These are phyloP conservation scores for Dichomitus squalens DNA, from an alignment of 1,284 basidiomycete genomes.

Conservation along the genomic window DNA sequence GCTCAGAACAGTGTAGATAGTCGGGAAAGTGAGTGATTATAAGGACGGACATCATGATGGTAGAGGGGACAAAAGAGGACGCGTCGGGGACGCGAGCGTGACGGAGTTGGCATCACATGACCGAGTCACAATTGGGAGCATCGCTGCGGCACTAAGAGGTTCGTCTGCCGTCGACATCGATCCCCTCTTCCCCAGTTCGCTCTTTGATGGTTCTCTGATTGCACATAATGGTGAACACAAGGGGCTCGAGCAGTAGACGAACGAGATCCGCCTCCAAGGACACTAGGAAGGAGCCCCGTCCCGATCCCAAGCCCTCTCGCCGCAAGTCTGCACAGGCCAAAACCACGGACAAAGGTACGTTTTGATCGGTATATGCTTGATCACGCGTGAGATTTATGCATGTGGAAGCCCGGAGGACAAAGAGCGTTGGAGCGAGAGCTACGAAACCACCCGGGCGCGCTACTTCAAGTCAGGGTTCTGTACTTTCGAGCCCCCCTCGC, in stretches of 20 bases:
- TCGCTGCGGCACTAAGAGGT: not conserved
- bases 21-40: no score
- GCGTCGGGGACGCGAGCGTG: not conserved
- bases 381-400: not conserved
- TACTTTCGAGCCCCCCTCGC: not conserved
- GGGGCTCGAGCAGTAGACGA: not conserved
- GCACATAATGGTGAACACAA: not conserved
- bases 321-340: no score
- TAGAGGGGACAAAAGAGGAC: not conserved
- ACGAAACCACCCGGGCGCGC: not conserved
- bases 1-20: no score
- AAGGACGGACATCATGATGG: not conserved
- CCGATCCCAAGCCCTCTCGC: not conserved
- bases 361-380: not conserved
- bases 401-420: not conserved
- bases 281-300: not conserved
- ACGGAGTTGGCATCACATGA: not conserved
- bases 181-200: not conserved
- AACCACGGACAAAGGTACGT: not conserved
- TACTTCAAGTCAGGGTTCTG: not conserved
- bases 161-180: not conserved
- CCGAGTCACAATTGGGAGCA: not conserved
- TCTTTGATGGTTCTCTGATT: not conserved
- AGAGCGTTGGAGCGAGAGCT: not conserved
- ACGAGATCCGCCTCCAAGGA: not conserved